Base-by-base conservation (phyloP, 2,329 filamentous ascomycete genomes). In the Chrysoporthe austroafricana region DNA sequence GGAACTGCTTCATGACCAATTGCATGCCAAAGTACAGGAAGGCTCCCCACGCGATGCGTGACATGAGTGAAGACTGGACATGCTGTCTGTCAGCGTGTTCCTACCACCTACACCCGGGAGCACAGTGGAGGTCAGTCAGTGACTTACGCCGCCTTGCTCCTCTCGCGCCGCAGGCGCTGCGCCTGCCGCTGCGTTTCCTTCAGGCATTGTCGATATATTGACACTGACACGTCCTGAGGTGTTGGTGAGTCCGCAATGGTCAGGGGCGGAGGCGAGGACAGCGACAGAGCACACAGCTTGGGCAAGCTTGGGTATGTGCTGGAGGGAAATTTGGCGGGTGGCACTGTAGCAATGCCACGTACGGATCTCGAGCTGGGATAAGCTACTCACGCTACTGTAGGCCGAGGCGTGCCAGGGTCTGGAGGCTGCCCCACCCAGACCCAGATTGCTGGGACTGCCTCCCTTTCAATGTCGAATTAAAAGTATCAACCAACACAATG, bases 11-110 rank as follows among this genome's bases (percentile, higher is more conserved):
- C 79, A 89, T 81, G 66, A 85, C 74, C 66, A 86, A 78, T 75
- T 90, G 88, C 77, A 89, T 81, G 64, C 83, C 86, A 70, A 89
- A 81, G 76, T 86, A 90, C 74, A 88, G 79, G 68, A 82, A 80
- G 42, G 83, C 80, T 62, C 86, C 85, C 68, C 88, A 78, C 48
- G 84, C 73, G 43, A 88, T 77, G 71, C 84, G 85, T 69, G 75
- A 79, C 64, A 83, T 76, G 67, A 85, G 72, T 39, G 79, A 82
- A 64, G 75, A 65, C 73, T 74, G 9, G 57, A 32, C 63, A 56
- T 16, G 13, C n/a, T 11, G 9, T 21, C 32, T 21, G 46, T 67
- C 34, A 69, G 64, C 57, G 42, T 50, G n/a, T 21, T 21, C 5
- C 52, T n/a, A 43, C 26, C 73, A 42, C 75, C 76, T 77, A 79